Evolutionary conservation across 495 filamentous ascomycete genomes (phyloP), one percentile per base, ranked within the genome.

Genomic region (Achaetomiella virescens): DNA sequence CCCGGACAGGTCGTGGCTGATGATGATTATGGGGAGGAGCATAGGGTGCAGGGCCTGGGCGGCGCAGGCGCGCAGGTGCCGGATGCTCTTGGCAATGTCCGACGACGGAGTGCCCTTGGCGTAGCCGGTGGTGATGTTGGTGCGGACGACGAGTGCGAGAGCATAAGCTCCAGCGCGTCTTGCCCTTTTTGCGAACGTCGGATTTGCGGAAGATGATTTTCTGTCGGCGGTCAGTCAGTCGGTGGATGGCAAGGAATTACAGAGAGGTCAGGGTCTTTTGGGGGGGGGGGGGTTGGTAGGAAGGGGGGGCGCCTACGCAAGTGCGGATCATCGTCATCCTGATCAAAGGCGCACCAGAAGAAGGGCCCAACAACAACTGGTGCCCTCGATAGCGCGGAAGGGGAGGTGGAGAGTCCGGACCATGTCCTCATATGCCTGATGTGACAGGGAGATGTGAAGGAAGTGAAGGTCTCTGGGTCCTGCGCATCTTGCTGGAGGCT

Each of bases 171-270:
- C 78, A 78, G 21, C 79, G 71, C 18, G 79, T 82, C 38, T 66
- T 66, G n/a, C 78, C 79, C 62, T 78, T 81, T 54, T 82, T 82
- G 17, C 78, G 72, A 18, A 82, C 79, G 56, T 82, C 79, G 33
- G 72, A 76, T 66, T 82, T 82, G 40, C 79, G 73, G 61, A 75
- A 79, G 25, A 81, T 72, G 57, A 82, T 75, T 61, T 82, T n/a
- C n/a, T n/a, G n/a, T n/a, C n/a, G n/a, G n/a, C n/a, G n/a, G n/a
- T n/a, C n/a, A n/a, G n/a, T n/a, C n/a, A n/a, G n/a, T n/a, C n/a
- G n/a, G n/a, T n/a, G n/a, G n/a, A n/a, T n/a, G n/a, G n/a, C n/a
- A n/a, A n/a, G n/a, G n/a, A n/a, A n/a, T n/a, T n/a, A n/a, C n/a
- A n/a, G n/a, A n/a, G n/a, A n/a, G n/a, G n/a, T n/a, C n/a, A n/a